phyloP scores from a whole-genome alignment of 306 rosid species.

The Trifolium dubium region DNA sequence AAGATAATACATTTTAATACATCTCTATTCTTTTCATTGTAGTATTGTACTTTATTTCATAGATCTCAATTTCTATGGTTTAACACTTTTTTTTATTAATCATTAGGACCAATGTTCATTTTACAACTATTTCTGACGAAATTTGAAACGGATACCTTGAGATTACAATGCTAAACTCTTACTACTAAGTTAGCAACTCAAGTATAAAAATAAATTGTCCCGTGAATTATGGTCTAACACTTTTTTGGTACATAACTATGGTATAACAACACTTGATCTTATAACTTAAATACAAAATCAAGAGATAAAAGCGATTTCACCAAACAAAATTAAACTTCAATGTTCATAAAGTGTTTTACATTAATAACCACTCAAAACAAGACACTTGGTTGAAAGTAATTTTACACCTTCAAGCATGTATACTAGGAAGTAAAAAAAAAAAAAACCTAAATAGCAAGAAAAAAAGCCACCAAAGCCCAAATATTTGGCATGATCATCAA shows the following conservation, averaged over 20 bases:
- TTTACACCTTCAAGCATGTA: conserved; percentile 55
- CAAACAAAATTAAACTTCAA: conserved; percentile 47
- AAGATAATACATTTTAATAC: neutral
- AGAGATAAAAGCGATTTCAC: conserved; percentile 5
- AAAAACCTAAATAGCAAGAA: conserved; percentile 36
- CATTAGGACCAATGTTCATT: too few species aligned
- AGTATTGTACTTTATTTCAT: neutral
- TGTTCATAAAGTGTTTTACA: conserved; percentile 44
- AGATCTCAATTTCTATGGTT: neutral
- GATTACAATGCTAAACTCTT: too few species aligned
- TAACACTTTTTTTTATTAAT: too few species aligned
- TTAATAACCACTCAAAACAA: conserved; percentile 49
- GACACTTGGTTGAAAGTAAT: conserved; percentile 46
- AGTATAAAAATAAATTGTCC: too few species aligned
- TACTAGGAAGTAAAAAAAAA: conserved; percentile 28
- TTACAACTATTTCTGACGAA: too few species aligned
- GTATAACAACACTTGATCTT: neutral
- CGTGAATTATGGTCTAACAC: too few species aligned
- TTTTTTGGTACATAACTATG: neutral
- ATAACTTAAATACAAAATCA: neutral
- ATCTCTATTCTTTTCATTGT: neutral
- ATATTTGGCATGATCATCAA: conserved; percentile 50
- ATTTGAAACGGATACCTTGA: too few species aligned
- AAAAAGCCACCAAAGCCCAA: conserved; percentile 54
- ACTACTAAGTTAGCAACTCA: too few species aligned